Conservation (phyloP, 192 early-diverging fungal genomes). For the Coemansia furcata region DNA sequence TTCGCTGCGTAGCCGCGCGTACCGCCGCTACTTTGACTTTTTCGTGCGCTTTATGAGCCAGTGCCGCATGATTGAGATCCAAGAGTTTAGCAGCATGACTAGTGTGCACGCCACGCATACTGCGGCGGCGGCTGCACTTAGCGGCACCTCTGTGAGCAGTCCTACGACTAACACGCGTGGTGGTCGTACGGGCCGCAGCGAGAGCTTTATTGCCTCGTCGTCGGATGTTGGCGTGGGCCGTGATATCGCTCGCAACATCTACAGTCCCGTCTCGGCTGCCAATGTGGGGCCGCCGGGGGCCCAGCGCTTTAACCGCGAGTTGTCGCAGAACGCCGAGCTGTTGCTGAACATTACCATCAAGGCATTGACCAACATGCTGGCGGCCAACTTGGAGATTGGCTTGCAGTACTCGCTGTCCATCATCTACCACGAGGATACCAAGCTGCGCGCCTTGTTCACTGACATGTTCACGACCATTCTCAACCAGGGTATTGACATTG, state of each 20-base stretch:
- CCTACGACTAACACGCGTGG: conserved; percentile 6
- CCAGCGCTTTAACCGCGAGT: conserved; percentile 45
- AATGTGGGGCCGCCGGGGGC: conserved; percentile 2
- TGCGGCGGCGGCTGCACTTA: conserved; percentile 19
- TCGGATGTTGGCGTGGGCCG: conserved; percentile 48
- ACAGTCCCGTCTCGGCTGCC: conserved; percentile 22
- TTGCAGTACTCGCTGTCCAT: conserved; percentile 85
- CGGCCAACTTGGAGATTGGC: conserved; percentile 90
- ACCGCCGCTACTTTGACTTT: conserved; percentile 55
- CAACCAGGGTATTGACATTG: conserved; percentile 84
- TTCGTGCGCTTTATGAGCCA: conserved; percentile 57
- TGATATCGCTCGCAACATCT: conserved; percentile 53
- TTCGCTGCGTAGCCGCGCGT: conserved; percentile 42
- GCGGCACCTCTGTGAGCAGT: background rate
- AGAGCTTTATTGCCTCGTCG: conserved; percentile 47
- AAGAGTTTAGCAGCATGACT: conserved; percentile 55
- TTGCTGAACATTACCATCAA: conserved; percentile 61
- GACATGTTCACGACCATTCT: conserved; percentile 91
- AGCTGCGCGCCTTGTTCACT: conserved; percentile 86
- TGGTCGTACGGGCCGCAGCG: conserved; percentile 34
- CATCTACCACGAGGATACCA: conserved; percentile 89
- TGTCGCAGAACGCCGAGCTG: conserved; percentile 46
- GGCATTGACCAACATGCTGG: conserved; percentile 85
- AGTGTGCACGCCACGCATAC: conserved; percentile 44
- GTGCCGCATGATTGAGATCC: conserved; percentile 55